Evolutionary conservation across 768 basidiomycete species (phyloP).

Genomic region (Leccinum sublutescens): DNA sequence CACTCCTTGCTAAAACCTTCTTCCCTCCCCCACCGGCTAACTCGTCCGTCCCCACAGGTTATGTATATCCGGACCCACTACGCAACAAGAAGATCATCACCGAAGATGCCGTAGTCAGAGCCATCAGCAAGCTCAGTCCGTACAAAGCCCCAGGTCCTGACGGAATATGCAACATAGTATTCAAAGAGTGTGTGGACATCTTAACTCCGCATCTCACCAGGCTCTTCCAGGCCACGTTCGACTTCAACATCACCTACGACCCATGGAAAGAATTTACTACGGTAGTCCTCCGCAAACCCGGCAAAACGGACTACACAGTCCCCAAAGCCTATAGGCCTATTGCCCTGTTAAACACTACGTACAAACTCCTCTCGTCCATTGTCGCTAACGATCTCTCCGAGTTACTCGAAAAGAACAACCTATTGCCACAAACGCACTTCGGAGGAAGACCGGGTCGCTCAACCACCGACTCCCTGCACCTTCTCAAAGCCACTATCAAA

Average conservation of each 20-base stretch:
- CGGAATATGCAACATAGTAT: background rate
- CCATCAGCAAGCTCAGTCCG: background rate
- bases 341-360: no score
- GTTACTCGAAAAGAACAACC: no score
- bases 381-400: no score
- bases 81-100: background rate
- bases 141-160: background rate
- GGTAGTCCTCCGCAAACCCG: no score
- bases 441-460: no score
- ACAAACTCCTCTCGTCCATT: no score
- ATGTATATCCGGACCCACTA: background rate
- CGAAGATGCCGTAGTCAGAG: background rate
- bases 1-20: background rate
- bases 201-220: background rate
- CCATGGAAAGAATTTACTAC: background rate
- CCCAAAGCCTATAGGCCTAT: no score
- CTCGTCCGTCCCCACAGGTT: background rate
- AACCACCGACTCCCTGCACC: no score
- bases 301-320: no score
- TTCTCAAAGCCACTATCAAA: no score
- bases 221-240: background rate
- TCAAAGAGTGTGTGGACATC: background rate
- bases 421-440: no score
- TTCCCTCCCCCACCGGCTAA: background rate
- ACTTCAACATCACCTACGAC: background rate